Conservation (phyloP, 129 eudicot genomes). For the Calendula officinalis region DNA sequence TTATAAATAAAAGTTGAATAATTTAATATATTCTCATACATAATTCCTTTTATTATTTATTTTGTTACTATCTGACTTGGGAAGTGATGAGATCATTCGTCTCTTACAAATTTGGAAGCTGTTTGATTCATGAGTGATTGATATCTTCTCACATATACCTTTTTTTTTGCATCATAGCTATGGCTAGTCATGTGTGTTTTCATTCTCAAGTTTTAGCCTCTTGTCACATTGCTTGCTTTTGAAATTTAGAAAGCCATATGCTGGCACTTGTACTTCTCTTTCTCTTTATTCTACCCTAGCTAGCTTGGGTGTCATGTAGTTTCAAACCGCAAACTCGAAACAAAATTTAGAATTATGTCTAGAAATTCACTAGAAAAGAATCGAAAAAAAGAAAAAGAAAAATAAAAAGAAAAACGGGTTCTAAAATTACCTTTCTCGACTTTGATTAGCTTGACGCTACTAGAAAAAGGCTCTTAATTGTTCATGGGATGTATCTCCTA, state of each 20-base stretch:
- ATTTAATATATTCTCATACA: not conserved
- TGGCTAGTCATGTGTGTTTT: slow-evolving; percentile 14
- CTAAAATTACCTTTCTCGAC: no score
- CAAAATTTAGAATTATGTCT: no score
- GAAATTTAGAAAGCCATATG: slow-evolving; percentile 27
- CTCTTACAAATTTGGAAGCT: slow-evolving; percentile 35
- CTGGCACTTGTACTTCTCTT: slow-evolving; percentile 11
- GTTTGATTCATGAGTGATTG: slow-evolving; percentile 44
- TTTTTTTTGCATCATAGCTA: slow-evolving; percentile 33
- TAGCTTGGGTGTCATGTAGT: not conserved
- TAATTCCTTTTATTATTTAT: not conserved
- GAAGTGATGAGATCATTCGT: slow-evolving; percentile 36
- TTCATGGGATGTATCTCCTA: no score
- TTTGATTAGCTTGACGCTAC: no score
- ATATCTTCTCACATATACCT: slow-evolving; percentile 30
- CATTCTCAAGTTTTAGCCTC: slow-evolving; percentile 6
- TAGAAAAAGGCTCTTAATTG: no score
- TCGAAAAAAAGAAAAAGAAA: no score
- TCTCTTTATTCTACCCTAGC: slow-evolving; percentile 12
- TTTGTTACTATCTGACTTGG: slow-evolving; percentile 36
- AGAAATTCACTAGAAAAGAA: no score
- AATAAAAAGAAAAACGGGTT: no score
- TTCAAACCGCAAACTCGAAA: no score
- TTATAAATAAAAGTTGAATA: no score
- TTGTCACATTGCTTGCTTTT: slow-evolving; percentile 8